Base-by-base conservation (phyloP, 192 early-diverging fungal genomes). In the Linnemannia elongata region DNA sequence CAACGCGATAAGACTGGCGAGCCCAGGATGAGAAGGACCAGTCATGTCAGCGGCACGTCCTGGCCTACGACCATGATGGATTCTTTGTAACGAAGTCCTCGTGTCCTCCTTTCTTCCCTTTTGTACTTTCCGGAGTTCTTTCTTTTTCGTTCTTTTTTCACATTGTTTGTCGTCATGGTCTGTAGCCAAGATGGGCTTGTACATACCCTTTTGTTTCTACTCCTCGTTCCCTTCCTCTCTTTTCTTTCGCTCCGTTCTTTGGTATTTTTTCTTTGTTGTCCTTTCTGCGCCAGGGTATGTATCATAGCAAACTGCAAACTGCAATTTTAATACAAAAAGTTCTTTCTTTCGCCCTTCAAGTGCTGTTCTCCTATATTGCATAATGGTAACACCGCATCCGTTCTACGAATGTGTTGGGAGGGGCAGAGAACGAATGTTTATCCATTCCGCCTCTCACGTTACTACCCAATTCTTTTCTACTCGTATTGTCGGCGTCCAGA, bases 131-230 rank as follows among this genome's bases (percentile, higher is more conserved):
- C 12, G 12, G 44, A 13, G 3, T 45, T 45, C 12, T 12, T n/a
- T 27, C 2, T 60, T n/a, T n/a, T n/a, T 27, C 57, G 0, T 27
- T n/a, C 57, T 27, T 60, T 45, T 45, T 45, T 45, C 44, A 45
- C 44, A 15, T 66, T 66, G 60, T 66, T 63, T 66, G 30, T 66
- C 60, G 27, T 33, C 60, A 66, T 66, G 60, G 60, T 13, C 60
- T 13, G 24, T 38, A 39, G 8, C 69, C 69, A 71, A 71, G 39
- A 71, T 66, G 60, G 60, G 60, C 60, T 27, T 66, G 60, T 66
- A 66, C 60, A 66, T 66, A 71, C 38, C 69, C 69, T 71, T 70
- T 71, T 71, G 20, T 17, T 69, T 13, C 69, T 42, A 71, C 18
- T 20, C 36, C 35, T 20, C 69, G 27, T 38, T 38, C 35, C 1